Evolutionary conservation across 208 protist species (phyloP).

Genomic region (Tritrichomonas foetus): DNA sequence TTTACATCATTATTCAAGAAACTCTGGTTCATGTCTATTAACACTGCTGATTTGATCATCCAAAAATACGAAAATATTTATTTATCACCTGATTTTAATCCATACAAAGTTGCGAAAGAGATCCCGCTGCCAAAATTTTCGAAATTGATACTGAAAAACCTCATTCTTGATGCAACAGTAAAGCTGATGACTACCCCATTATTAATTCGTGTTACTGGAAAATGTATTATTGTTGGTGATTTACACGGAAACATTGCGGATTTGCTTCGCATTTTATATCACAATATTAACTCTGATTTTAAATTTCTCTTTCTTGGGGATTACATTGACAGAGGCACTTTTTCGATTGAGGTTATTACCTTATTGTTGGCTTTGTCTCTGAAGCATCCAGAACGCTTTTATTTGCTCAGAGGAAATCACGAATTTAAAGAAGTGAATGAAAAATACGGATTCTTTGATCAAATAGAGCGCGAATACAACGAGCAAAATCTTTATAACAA

Average conservation of each 20-base stretch:
- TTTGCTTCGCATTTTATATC: not conserved
- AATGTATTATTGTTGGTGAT: not conserved
- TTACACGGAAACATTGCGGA: not conserved
- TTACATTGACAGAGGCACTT: not conserved
- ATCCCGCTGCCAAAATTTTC: too few species aligned
- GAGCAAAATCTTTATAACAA: conserved; percentile 78
- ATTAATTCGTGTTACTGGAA: too few species aligned
- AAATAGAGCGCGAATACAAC: conserved; percentile 52
- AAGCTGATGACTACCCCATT: too few species aligned
- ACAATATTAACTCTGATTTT: not conserved
- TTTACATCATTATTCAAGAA: too few species aligned
- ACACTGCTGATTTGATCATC: too few species aligned
- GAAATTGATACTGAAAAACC: too few species aligned
- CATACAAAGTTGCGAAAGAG: too few species aligned
- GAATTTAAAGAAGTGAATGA: not conserved
- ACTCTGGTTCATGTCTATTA: too few species aligned
- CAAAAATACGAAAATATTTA: too few species aligned
- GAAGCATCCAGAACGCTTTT: not conserved
- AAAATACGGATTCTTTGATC: conserved; percentile 95
- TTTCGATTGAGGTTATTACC: not conserved
- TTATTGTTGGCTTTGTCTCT: not conserved
- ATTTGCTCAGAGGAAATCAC: conserved; percentile 13
- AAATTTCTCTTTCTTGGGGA: conserved; percentile 32
- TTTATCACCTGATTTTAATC: too few species aligned
- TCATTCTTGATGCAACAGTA: too few species aligned